Percentiles rank a stretch among this genome's conserved stretches.
These are phyloP conservation scores for Epichloe aotearoae DNA, from an alignment of 2,329 filamentous ascomycete genomes.

Conservation along the genomic window DNA sequence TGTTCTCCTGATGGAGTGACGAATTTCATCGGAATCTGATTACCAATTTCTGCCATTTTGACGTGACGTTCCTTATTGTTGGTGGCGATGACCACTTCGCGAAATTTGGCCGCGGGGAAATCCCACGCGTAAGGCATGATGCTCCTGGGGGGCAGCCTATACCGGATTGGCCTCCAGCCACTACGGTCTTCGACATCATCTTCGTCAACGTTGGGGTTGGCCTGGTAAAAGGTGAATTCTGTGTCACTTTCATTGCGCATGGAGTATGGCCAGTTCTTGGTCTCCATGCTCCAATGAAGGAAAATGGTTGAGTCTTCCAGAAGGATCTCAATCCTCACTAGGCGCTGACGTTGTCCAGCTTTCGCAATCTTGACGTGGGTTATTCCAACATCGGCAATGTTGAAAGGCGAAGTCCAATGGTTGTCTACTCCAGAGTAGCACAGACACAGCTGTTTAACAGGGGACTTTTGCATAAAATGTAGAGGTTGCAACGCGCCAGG, in stretches of 20 bases:
- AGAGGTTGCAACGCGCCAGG: conserved; percentile 71
- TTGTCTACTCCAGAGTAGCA: conserved; percentile 93
- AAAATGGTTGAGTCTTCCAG: conserved; percentile 93
- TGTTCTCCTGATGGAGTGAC: conserved; percentile 51
- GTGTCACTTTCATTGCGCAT: conserved; percentile 97
- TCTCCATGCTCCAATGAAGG: conserved; percentile 78
- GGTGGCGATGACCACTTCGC: conserved; percentile 64
- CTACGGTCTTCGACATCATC: conserved; percentile 73
- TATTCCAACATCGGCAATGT: conserved; percentile 87
- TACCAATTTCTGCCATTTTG: conserved; percentile 92
- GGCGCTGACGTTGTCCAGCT: conserved; percentile 73
- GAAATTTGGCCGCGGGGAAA: conserved; percentile 93
- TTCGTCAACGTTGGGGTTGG: conserved; percentile 83
- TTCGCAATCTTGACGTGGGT: conserved; percentile 90
- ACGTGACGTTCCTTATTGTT: conserved; percentile 60
- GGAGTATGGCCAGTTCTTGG: conserved; percentile 93
- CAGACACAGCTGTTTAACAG: conserved; percentile 78
- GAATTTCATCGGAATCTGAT: conserved; percentile 87
- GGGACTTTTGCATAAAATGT: conserved; percentile 74
- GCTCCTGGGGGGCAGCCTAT: conserved; percentile 84
- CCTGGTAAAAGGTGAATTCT: conserved; percentile 94
- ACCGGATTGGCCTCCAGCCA: conserved; percentile 84
- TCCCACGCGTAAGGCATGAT: conserved; percentile 99
- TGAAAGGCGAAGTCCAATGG: conserved; percentile 95
- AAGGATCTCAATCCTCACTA: conserved; percentile 78